Percentiles rank a stretch among this genome's conserved stretches.
These are phyloP conservation scores for Meira nashicola DNA, from an alignment of 1,284 basidiomycete genomes.

Conservation along the genomic window DNA sequence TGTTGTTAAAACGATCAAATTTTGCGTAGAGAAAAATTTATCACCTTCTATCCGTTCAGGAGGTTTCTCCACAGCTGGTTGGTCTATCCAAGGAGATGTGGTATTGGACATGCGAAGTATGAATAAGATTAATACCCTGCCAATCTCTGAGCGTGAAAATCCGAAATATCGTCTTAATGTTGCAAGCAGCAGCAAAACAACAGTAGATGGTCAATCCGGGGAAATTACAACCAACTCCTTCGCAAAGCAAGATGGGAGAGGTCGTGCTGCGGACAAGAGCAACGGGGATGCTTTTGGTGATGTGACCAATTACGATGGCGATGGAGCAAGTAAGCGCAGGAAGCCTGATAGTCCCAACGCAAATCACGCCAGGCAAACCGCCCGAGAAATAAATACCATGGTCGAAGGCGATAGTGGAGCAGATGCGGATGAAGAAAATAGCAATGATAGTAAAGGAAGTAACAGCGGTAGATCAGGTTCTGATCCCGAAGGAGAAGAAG, in stretches of 20 bases:
- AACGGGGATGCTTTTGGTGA: no score
- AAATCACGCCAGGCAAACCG: no score
- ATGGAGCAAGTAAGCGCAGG: no score
- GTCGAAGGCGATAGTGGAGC: constrained; percentile 21
- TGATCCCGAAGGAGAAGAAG: background rate
- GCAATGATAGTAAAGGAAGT: background rate
- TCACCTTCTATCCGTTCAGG: constrained; percentile 81
- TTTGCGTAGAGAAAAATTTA: constrained; percentile 65
- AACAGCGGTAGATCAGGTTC: constrained; percentile 4
- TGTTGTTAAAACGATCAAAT: constrained; percentile 32
- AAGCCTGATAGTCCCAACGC: no score
- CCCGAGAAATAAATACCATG: no score
- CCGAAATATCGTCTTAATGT: background rate
- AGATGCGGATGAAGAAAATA: constrained; percentile 26
- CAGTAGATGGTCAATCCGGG: background rate
- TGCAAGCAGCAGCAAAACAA: background rate
- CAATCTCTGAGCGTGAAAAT: constrained; percentile 21
- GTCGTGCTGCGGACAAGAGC: no score
- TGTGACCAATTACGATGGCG: no score
- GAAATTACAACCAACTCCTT: background rate
- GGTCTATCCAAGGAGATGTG: constrained; percentile 76
- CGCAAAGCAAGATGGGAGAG: background rate
- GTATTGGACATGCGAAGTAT: constrained; percentile 72
- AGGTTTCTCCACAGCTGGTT: constrained; percentile 80
- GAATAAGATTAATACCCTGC: constrained; percentile 64